These are phyloP conservation scores for Sistotremastrum niveocremeum DNA, from an alignment of 768 basidiomycete species.

Conservation along the genomic window DNA sequence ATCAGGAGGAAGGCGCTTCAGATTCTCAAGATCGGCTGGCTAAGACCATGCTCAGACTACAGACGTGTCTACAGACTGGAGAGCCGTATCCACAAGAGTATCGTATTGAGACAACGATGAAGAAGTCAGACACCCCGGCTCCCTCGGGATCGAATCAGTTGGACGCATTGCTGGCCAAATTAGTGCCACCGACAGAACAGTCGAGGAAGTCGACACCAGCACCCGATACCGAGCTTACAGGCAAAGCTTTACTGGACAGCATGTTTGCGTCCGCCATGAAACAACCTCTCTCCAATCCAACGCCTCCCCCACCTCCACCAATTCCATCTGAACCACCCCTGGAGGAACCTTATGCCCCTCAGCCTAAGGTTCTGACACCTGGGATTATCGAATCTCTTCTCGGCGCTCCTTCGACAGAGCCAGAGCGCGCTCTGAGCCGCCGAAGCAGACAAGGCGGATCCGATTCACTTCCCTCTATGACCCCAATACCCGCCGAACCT, in stretches of 20 bases:
- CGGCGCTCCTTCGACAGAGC: too few species aligned
- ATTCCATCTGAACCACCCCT: conserved; percentile 9
- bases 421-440: too few species aligned
- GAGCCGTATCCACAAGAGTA: conserved; percentile 59
- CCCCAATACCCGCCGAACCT: too few species aligned
- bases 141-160: background rate
- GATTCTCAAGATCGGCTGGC: conserved; percentile 56
- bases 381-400: too few species aligned
- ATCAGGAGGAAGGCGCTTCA: conserved; percentile 14
- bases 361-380: too few species aligned
- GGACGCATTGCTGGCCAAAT: background rate
- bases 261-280: conserved; percentile 61
- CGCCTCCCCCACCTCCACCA: conserved; percentile 8
- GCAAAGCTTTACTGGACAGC: conserved; percentile 45
- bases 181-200: background rate
- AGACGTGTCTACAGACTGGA: conserved; percentile 52
- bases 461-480: too few species aligned
- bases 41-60: conserved; percentile 37
- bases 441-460: too few species aligned
- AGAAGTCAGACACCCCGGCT: background rate
- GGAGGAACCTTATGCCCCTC: too few species aligned
- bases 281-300: conserved; percentile 13
- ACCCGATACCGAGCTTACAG: conserved; percentile 19
- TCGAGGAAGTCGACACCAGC: conserved; percentile 11
- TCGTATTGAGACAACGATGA: conserved; percentile 3